Evolutionary conservation across 495 filamentous ascomycete genomes (phyloP).

Genomic region (Talaromyces wortmannii): DNA sequence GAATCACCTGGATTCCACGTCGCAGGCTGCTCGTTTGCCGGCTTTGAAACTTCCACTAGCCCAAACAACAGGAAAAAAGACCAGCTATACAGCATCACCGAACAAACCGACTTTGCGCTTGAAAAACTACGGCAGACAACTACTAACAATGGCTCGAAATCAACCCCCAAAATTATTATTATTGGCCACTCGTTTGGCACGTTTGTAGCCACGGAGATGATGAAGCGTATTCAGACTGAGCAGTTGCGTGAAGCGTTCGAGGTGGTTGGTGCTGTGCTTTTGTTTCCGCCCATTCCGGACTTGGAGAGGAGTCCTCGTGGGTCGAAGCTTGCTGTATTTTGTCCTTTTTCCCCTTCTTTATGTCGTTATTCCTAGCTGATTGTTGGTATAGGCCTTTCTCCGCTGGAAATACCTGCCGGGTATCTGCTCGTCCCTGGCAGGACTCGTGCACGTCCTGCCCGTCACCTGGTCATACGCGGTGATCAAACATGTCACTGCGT

Average conservation of each 20-base stretch:
- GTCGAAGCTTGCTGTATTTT: not conserved
- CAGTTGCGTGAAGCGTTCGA: slow-evolving; percentile 22
- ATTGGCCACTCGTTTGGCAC: slow-evolving; percentile 80
- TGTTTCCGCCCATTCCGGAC: slow-evolving; percentile 75
- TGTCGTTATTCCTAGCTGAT: not conserved
- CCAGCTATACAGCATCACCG: not conserved
- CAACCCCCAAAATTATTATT: slow-evolving; percentile 52
- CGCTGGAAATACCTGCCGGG: slow-evolving; percentile 2
- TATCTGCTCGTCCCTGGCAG: not conserved
- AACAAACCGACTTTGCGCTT: not conserved
- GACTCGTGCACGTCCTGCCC: not conserved
- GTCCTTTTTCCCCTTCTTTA: not conserved
- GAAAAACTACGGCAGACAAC: not conserved
- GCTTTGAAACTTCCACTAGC: slow-evolving; percentile 57
- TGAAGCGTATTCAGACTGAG: slow-evolving; percentile 30
- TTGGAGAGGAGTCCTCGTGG: slow-evolving; percentile 63
- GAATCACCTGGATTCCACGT: slow-evolving; percentile 54
- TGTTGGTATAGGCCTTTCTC: not conserved
- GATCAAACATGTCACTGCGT: not conserved
- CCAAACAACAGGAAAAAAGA: not conserved
- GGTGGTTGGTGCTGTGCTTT: slow-evolving; percentile 53
- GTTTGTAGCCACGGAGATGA: slow-evolving; percentile 70
- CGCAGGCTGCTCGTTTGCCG: slow-evolving; percentile 53
- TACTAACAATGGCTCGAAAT: not conserved
- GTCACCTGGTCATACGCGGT: not conserved